A percentile compares a stretch with the other conserved stretches of the same genome.
These are phyloP conservation scores for Leccinum disarticulatum DNA, from an alignment of 768 basidiomycete species.

Conservation along the genomic window DNA sequence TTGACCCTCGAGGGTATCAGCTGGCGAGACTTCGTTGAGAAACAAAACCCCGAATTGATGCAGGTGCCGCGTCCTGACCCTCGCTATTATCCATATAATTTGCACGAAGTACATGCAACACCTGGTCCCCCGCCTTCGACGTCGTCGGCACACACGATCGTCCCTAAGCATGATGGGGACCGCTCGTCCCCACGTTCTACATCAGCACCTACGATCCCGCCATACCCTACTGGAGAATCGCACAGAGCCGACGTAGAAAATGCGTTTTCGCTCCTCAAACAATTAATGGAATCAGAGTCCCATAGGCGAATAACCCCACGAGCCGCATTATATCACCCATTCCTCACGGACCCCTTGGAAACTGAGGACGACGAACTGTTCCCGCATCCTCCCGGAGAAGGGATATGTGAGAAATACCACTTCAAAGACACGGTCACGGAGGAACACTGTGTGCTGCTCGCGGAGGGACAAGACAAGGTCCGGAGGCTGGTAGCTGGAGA, in stretches of 20 bases:
- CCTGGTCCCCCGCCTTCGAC: slow-evolving; percentile 29
- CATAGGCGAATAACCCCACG: slow-evolving; percentile 76
- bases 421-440: slow-evolving; percentile 59
- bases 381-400: slow-evolving; percentile 68
- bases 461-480: slow-evolving; percentile 35
- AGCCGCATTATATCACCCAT: slow-evolving; percentile 75
- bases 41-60: slow-evolving; percentile 70
- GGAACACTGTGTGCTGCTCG: slow-evolving; percentile 50
- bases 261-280: slow-evolving; percentile 75
- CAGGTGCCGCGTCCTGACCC: slow-evolving; percentile 50
- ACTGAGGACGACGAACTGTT: slow-evolving; percentile 63
- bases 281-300: slow-evolving; percentile 74
- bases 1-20: slow-evolving; percentile 63
- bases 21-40: slow-evolving; percentile 75
- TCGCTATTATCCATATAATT: slow-evolving; percentile 54
- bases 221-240: slow-evolving; percentile 34
- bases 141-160: slow-evolving; percentile 32
- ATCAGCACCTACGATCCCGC: slow-evolving; percentile 13
- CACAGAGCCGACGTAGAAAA: slow-evolving; percentile 57
- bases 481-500: slow-evolving; percentile 34
- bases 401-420: slow-evolving; percentile 65
- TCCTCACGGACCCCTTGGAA: slow-evolving; percentile 54
- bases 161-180: slow-evolving; percentile 17
- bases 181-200: slow-evolving; percentile 22
- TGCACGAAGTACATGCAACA: slow-evolving; percentile 26